Evolutionary conservation across 192 early-diverging fungal genomes (phyloP).

Genomic region (Backusella mclennaniae): DNA sequence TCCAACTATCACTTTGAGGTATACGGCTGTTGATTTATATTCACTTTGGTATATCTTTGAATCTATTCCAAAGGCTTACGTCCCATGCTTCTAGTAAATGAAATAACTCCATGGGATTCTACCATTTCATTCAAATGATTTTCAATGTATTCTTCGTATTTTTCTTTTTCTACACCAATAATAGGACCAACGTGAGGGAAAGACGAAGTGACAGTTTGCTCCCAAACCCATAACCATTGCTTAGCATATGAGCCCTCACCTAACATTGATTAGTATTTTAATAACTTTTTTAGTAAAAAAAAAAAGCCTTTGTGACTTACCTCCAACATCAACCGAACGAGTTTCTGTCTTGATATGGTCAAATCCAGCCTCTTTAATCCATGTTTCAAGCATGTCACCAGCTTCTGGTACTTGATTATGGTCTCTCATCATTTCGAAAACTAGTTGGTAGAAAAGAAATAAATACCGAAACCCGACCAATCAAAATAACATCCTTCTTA

Average conservation of each 20-base stretch:
- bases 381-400: background rate
- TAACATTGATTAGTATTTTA: background rate
- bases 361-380: background rate
- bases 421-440: background rate
- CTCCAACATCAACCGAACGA: background rate
- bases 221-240: slow-evolving; percentile 1
- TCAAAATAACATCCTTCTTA: background rate
- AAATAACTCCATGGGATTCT: background rate
- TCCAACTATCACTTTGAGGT: background rate
- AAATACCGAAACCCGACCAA: background rate
- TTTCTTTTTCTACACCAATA: background rate
- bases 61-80: background rate
- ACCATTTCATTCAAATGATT: background rate
- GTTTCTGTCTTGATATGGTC: background rate
- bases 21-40: background rate
- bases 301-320: background rate
- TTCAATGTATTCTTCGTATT: background rate
- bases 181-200: background rate
- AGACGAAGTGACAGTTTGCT: background rate
- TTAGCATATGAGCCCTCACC: background rate
- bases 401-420: background rate
- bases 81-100: background rate
- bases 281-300: background rate
- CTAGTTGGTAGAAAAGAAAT: background rate
- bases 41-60: background rate